phyloP scores from a whole-genome alignment of 495 filamentous ascomycete genomes.

The Tuber indicum region DNA sequence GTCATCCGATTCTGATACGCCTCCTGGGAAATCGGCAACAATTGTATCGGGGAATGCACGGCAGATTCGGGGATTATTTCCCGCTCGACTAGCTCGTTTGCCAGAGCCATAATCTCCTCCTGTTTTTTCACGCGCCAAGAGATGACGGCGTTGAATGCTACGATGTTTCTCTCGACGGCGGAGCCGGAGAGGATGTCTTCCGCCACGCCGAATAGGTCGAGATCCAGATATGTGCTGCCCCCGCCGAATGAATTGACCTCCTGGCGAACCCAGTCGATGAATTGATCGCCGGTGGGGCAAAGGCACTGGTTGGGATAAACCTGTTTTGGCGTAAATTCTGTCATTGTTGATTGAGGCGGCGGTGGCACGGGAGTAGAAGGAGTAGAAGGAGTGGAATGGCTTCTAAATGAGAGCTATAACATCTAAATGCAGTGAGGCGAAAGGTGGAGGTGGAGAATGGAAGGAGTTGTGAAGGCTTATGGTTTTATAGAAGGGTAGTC shows the following conservation, averaged over 20 bases:
- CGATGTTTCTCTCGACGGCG: neutral
- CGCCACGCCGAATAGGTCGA: neutral
- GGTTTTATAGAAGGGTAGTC: neutral
- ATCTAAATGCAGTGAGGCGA: neutral
- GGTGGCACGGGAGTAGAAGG: neutral
- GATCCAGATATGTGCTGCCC: neutral
- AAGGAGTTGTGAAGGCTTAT: neutral
- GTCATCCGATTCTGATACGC: neutral
- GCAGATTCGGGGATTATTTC: neutral
- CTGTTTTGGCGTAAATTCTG: neutral
- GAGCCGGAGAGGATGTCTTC: neutral
- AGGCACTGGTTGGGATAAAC: neutral
- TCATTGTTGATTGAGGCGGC: neutral
- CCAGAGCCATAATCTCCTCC: neutral
- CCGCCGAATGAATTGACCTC: neutral
- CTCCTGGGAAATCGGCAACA: neutral
- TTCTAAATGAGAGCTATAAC: neutral
- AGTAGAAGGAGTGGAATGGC: neutral
- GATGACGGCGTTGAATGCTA: neutral
- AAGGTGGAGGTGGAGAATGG: neutral
- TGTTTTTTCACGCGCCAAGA: neutral
- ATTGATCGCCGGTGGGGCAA: neutral
- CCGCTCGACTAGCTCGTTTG: neutral
- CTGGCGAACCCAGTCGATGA: neutral
- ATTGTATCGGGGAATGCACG: neutral